Evolutionary conservation across 2,329 filamentous ascomycete genomes (phyloP).

Genomic region (Ophidiomyces ophidiicola): DNA sequence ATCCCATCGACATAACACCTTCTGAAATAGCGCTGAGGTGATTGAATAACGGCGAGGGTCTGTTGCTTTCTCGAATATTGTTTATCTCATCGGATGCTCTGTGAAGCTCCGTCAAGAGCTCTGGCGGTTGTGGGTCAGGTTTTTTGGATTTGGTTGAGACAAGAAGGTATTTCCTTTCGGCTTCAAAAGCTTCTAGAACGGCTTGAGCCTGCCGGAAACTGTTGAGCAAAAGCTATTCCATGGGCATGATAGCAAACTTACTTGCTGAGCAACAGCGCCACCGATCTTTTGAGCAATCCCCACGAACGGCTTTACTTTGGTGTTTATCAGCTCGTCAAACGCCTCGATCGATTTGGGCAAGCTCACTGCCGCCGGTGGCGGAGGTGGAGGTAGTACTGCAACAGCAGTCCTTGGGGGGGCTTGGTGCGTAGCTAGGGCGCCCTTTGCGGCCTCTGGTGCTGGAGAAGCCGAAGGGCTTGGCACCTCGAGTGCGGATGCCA

Average conservation of each 20-base stretch:
- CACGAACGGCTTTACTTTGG: constrained; percentile 64
- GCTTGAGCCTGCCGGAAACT: constrained; percentile 37
- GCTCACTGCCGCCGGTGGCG: constrained; percentile 43
- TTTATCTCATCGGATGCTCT: constrained; percentile 66
- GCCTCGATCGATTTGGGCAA: constrained; percentile 71
- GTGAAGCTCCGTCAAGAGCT: constrained; percentile 77
- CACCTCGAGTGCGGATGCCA: constrained; percentile 59
- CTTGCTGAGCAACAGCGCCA: constrained; percentile 67
- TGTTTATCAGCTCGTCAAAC: constrained; percentile 67
- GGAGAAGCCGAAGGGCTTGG: constrained; percentile 30
- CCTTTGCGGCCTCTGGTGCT: constrained; percentile 17
- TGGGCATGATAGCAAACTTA: constrained; percentile 30
- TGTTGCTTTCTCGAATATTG: constrained; percentile 70
- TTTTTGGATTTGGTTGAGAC: constrained; percentile 87
- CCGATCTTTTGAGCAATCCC: constrained; percentile 67
- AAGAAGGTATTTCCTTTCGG: constrained; percentile 76
- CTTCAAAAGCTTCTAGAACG: constrained; percentile 58
- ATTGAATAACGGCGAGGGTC: constrained; percentile 60
- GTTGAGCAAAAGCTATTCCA: background rate
- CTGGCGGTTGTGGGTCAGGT: constrained; percentile 60
- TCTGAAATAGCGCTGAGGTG: constrained; percentile 81
- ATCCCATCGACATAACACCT: constrained; percentile 77
- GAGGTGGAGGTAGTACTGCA: constrained; percentile 26
- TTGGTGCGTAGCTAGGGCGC: constrained; percentile 19
- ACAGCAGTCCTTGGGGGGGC: constrained; percentile 18